A percentile compares a stretch with the other conserved stretches of the same genome.
phyloP scores from a whole-genome alignment of 2,329 filamentous ascomycete species.

The Colletotrichum scovillei region DNA sequence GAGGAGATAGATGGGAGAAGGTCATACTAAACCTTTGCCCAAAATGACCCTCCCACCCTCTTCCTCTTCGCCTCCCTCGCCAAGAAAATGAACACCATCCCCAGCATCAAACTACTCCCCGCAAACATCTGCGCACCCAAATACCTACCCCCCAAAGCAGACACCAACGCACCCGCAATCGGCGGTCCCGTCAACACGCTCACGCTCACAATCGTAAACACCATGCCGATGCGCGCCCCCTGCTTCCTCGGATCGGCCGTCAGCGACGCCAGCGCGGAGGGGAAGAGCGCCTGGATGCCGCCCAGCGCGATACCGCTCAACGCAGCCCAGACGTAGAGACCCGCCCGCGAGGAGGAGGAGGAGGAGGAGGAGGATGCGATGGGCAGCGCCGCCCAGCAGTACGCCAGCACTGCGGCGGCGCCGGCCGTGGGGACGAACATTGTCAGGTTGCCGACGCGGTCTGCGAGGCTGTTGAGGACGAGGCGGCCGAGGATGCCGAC shows the following conservation, averaged over 20 bases:
- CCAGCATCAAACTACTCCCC: conserved; percentile 1
- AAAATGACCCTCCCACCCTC: not conserved
- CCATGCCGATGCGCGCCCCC: conserved; percentile 67
- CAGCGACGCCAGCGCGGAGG: conserved; percentile 67
- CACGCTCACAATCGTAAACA: conserved; percentile 61
- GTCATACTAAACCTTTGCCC: not conserved
- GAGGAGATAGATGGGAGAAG: not conserved
- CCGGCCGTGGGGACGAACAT: conserved; percentile 59
- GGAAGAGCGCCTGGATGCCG: conserved; percentile 74
- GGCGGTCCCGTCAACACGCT: conserved; percentile 63
- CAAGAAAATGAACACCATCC: not conserved
- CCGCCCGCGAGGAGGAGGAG: not conserved
- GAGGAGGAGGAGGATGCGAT: not conserved
- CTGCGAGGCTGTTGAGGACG: conserved; percentile 48
- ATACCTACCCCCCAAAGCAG: conserved; percentile 41
- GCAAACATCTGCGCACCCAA: not conserved
- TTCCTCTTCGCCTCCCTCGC: conserved; percentile 37
- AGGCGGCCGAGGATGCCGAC: conserved; percentile 52
- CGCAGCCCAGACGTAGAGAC: conserved; percentile 69
- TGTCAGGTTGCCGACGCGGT: conserved; percentile 50
- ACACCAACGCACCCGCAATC: conserved; percentile 61
- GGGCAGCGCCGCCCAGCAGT: conserved; percentile 64
- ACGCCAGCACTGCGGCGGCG: conserved; percentile 55
- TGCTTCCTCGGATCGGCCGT: conserved; percentile 62
- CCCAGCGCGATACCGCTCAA: conserved; percentile 73